Evolutionary conservation across 345 rosid species (phyloP), one percentile per base, ranked within the genome.

Genomic region (Aquilaria malaccensis): DNA sequence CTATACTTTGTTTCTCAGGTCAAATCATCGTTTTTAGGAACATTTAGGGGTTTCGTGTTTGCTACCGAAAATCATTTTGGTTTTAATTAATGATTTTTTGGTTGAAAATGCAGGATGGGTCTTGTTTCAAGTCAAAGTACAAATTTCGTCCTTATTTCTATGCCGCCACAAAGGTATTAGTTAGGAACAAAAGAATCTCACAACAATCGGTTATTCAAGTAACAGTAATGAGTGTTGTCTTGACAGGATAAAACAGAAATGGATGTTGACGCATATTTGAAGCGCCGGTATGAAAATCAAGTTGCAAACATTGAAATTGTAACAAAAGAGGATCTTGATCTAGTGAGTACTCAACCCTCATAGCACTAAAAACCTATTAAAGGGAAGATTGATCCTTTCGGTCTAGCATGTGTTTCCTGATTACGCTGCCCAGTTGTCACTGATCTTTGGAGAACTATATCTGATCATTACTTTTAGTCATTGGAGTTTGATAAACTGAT

Each of bases 1-100:
- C 91, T 93, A 48, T 93, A 80, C 71, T 93, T 93, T 69, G 97
- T 87, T 67, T 75, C 88, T 70, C 96, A 89, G 96, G 98, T 89
- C 69, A 70, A 57, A 33, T 55, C 49, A 52, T 14, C 29, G 6
- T 47, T 56, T 52, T 10, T 9, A 47, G 12, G 29, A 22, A 31
- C 15, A n/a, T 2, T 33, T 13, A 14, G 48, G 13, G 33, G 29
- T 11, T 57, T 57, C 50, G 48, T 33, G 48, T 46, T 22, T 57
- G 33, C 30, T 14, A 4, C 37, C 47, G 49, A 50, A 55, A 50
- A 30, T 46, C 33, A 9, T 45, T 55, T 45, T 13, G 4, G 4
- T 49, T 57, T 37, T 22, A 33, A 32, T 0, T 14, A 41, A 22
- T 65, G 52, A 37, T 7, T 46, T 49, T 56, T 50, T 32, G 37